Conservation (phyloP, 495 filamentous ascomycete species). For the Penicillium paxilli region DNA sequence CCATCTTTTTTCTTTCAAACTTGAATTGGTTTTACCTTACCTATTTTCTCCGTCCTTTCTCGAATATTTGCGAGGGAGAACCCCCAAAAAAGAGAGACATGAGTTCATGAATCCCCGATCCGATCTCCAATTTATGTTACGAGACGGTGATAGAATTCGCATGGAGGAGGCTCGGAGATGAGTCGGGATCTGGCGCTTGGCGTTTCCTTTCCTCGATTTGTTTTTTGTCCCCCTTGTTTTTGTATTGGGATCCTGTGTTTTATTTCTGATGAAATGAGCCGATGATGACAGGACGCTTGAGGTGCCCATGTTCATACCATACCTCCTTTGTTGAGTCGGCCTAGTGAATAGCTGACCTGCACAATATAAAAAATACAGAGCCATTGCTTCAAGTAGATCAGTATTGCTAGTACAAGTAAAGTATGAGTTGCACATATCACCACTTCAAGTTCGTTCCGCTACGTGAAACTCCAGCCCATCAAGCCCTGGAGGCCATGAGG, state of each 20-base stretch:
- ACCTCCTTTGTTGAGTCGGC: not conserved
- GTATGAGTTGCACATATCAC: not conserved
- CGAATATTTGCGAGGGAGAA: slow-evolving; percentile 4
- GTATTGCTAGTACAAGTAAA: not conserved
- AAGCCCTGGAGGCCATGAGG: too few relatives aligned
- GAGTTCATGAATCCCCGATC: slow-evolving; percentile 34
- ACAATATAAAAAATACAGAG: slow-evolving; percentile 14
- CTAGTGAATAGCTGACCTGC: not conserved
- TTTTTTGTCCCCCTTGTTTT: slow-evolving; percentile 16
- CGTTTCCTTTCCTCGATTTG: slow-evolving; percentile 23
- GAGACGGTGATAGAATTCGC: slow-evolving; percentile 32
- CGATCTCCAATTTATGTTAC: slow-evolving; percentile 22
- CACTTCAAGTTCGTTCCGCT: too few relatives aligned
- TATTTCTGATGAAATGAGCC: slow-evolving; percentile 16
- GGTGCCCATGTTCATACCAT: slow-evolving; percentile 23
- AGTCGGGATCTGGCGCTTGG: slow-evolving; percentile 35
- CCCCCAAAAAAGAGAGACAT: slow-evolving; percentile 27
- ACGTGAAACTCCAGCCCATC: too few relatives aligned
- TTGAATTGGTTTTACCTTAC: too few relatives aligned
- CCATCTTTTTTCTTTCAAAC: slow-evolving; percentile 3
- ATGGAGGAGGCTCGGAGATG: slow-evolving; percentile 32
- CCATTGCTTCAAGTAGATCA: not conserved
- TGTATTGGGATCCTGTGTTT: slow-evolving; percentile 26
- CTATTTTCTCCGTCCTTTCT: slow-evolving; percentile 21
- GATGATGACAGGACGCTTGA: slow-evolving; percentile 16